phyloP scores from a whole-genome alignment of 208 protist species.

The Angomonas desouzai region DNA sequence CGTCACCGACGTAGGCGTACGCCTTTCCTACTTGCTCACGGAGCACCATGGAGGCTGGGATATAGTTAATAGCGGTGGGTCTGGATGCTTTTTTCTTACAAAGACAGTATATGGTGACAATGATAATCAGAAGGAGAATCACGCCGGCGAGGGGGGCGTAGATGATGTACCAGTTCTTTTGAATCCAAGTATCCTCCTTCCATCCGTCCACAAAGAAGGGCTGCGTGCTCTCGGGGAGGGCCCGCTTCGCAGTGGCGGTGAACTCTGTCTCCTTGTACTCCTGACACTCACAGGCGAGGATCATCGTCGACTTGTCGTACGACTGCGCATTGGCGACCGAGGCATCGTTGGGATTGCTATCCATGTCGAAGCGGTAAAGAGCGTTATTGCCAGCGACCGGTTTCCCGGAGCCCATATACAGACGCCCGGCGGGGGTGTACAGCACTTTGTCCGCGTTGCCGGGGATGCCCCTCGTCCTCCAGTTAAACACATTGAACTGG shows the following conservation, averaged over 20 bases:
- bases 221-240: constrained; percentile 20
- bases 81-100: constrained; percentile 18
- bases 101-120: constrained; percentile 43
- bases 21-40: constrained; percentile 40
- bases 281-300: constrained; percentile 26
- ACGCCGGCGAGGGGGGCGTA: constrained; percentile 28
- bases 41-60: constrained; percentile 41
- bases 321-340: constrained; percentile 12
- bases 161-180: constrained; percentile 54
- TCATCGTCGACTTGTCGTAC: not conserved
- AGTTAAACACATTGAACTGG: constrained; percentile 24
- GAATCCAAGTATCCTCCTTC: constrained; percentile 50
- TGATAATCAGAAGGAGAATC: constrained; percentile 29
- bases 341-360: constrained; percentile 20
- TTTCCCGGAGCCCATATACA: constrained; percentile 1
- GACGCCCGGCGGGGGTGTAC: constrained; percentile 18
- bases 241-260: not conserved
- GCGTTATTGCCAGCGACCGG: constrained; percentile 21
- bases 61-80: constrained; percentile 13
- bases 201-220: constrained; percentile 36
- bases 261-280: constrained; percentile 1
- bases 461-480: constrained; percentile 10
- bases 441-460: not conserved
- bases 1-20: constrained; percentile 19
- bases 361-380: constrained; percentile 16